Evolutionary conservation across 139 green algal genomes (phyloP).

Genomic region (Chlorella sp.): DNA sequence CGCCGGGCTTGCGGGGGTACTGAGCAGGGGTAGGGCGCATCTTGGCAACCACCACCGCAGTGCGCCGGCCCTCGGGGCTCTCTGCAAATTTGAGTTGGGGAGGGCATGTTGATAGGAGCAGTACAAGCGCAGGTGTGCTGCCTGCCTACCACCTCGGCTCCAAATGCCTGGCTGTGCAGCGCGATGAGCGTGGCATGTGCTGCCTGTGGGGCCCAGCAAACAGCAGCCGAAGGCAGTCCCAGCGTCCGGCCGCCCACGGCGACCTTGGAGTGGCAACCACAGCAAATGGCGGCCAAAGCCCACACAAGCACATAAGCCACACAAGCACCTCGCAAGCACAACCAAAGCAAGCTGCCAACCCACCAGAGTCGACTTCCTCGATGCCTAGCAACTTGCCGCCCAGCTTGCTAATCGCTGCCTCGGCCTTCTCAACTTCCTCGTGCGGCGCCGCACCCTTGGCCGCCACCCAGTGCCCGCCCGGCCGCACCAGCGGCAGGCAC

Average conservation of each 20-base stretch:
- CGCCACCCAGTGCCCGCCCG: slow-evolving; percentile 83
- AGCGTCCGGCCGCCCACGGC: too few species aligned
- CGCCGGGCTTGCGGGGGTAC: slow-evolving; percentile 75
- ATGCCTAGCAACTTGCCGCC: slow-evolving; percentile 63
- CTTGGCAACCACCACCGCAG: slow-evolving; percentile 73
- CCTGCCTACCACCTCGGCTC: too few species aligned
- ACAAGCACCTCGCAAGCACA: too few species aligned
- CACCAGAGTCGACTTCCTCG: slow-evolving; percentile 65
- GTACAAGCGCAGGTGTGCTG: too few species aligned
- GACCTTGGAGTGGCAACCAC: too few species aligned
- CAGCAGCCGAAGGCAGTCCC: too few species aligned
- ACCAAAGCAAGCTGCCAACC: too few species aligned
- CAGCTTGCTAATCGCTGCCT: slow-evolving; percentile 65
- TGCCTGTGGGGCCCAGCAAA: too few species aligned
- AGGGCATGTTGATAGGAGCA: not conserved
- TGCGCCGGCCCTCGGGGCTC: slow-evolving; percentile 45
- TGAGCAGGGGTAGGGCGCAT: slow-evolving; percentile 49
- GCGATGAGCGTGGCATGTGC: too few species aligned
- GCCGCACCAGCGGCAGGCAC: slow-evolving; percentile 89
- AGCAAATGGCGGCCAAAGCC: too few species aligned
- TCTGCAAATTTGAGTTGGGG: not conserved
- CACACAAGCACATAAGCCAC: too few species aligned
- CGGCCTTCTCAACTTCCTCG: slow-evolving; percentile 72
- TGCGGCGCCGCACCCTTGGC: slow-evolving; percentile 80
- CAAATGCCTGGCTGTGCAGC: too few species aligned